These are phyloP conservation scores for Metschnikowia noctiluminum DNA, from an alignment of 805 yeast genomes.

Conservation along the genomic window DNA sequence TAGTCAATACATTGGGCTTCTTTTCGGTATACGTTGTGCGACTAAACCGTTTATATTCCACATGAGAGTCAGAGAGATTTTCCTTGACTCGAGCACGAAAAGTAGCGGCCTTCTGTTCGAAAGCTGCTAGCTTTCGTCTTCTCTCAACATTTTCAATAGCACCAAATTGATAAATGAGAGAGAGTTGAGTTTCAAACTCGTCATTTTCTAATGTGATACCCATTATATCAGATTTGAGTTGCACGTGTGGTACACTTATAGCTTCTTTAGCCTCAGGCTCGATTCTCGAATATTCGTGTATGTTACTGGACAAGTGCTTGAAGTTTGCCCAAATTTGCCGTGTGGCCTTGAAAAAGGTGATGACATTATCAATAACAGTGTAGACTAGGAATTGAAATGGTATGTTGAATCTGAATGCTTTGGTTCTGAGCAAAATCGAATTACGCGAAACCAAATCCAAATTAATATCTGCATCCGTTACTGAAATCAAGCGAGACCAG, in stretches of 20 bases:
- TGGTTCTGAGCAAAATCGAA: slow-evolving; percentile 19
- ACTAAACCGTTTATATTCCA: slow-evolving; percentile 6
- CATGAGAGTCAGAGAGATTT: slow-evolving; percentile 5
- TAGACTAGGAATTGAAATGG: slow-evolving; percentile 77
- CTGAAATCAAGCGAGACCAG: slow-evolving; percentile 40
- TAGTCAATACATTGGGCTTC: slow-evolving; percentile 5
- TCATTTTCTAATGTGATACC: slow-evolving; percentile 78
- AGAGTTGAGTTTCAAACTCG: slow-evolving; percentile 78
- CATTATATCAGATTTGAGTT: slow-evolving; percentile 52
- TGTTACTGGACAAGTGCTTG: slow-evolving; percentile 23
- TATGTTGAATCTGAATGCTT: slow-evolving; percentile 48
- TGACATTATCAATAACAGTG: slow-evolving; percentile 73
- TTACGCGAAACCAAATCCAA: slow-evolving; percentile 13
- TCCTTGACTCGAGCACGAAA: slow-evolving; percentile 14
- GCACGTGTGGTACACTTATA: slow-evolving; percentile 51
- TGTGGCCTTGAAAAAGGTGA: slow-evolving; percentile 63
- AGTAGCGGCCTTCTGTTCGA: slow-evolving; percentile 28
- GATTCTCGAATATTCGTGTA: slow-evolving; percentile 31
- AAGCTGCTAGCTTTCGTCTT: slow-evolving; percentile 43
- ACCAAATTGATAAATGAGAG: slow-evolving; percentile 64
- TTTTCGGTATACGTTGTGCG: not conserved
- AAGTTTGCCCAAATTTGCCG: slow-evolving; percentile 57
- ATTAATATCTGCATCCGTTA: slow-evolving; percentile 25
- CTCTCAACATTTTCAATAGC: slow-evolving; percentile 61
- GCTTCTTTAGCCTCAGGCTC: slow-evolving; percentile 38